phyloP scores from a whole-genome alignment of 257 asterid genomes.

The Solanum chiquidenum region DNA sequence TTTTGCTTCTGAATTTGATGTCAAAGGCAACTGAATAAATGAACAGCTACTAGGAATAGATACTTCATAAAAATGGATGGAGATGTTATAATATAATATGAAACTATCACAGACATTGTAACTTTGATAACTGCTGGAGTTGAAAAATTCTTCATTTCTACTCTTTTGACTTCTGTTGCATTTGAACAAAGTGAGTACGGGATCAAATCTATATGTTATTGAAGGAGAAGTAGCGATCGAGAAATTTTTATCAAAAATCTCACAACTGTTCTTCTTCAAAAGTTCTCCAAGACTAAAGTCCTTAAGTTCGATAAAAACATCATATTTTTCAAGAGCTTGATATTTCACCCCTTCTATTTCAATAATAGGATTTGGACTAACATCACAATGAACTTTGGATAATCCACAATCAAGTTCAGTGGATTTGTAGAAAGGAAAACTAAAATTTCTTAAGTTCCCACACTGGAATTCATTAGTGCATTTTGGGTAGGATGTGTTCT shows the following conservation, averaged over 20 bases:
- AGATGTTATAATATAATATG: neutral
- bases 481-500: neutral
- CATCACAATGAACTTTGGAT: neutral
- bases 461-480: neutral
- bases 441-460: neutral
- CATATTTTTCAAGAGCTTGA: rapidly evolving
- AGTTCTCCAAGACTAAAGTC: neutral
- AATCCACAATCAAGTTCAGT: neutral
- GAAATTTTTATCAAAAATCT: neutral
- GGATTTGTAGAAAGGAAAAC: neutral
- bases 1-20: neutral
- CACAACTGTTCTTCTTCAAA: neutral
- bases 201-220: neutral
- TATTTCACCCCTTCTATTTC: neutral
- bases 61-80: neutral
- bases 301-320: neutral
- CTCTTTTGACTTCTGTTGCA: neutral
- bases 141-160: neutral
- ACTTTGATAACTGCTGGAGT: neutral
- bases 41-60: neutral
- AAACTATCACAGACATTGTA: neutral
- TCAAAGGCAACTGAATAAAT: neutral
- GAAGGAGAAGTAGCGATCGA: neutral
- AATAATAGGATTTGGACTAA: neutral
- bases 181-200: neutral